phyloP scores from a whole-genome alignment of 2,329 filamentous ascomycete species.

The Ophiostoma sp. region DNA sequence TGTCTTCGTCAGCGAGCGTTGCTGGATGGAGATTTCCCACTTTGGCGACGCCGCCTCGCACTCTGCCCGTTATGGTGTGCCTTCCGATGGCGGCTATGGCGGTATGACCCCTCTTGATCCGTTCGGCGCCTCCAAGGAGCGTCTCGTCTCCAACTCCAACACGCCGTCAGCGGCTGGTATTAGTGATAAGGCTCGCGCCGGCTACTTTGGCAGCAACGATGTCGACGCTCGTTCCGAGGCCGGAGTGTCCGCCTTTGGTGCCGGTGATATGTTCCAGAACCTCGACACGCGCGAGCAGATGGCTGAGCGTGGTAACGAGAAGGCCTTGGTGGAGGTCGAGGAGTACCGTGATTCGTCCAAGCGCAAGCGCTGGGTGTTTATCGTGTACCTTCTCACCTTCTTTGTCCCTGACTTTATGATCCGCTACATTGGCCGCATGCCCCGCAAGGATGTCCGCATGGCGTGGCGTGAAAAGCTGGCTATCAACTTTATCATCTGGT shows the following conservation, averaged over 20 bases:
- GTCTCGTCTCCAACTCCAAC: slow-evolving; percentile 53
- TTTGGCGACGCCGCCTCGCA: slow-evolving; percentile 63
- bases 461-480: slow-evolving; percentile 97
- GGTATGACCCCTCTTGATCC: slow-evolving; percentile 58
- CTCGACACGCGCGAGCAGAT: slow-evolving; percentile 91
- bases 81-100: slow-evolving; percentile 63
- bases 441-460: slow-evolving; percentile 84
- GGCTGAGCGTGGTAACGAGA: slow-evolving; percentile 91
- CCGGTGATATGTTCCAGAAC: slow-evolving; percentile 97
- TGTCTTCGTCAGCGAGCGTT: slow-evolving; percentile 91
- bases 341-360: slow-evolving; percentile 73
- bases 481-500: slow-evolving; percentile 97
- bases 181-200: slow-evolving; percentile 70
- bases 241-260: slow-evolving; percentile 84
- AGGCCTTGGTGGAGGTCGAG: slow-evolving; percentile 87
- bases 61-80: slow-evolving; percentile 52
- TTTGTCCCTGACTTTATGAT: slow-evolving; percentile 84
- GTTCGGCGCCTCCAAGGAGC: slow-evolving; percentile 65
- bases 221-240: slow-evolving; percentile 87
- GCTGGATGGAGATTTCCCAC: slow-evolving; percentile 88
- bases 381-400: slow-evolving; percentile 83
- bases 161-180: slow-evolving; percentile 57
- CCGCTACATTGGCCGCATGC: slow-evolving; percentile 75
- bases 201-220: slow-evolving; percentile 79
- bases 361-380: slow-evolving; percentile 86